Base-by-base conservation (phyloP, 2,329 filamentous ascomycete species). In the Scedosporium boydii region DNA sequence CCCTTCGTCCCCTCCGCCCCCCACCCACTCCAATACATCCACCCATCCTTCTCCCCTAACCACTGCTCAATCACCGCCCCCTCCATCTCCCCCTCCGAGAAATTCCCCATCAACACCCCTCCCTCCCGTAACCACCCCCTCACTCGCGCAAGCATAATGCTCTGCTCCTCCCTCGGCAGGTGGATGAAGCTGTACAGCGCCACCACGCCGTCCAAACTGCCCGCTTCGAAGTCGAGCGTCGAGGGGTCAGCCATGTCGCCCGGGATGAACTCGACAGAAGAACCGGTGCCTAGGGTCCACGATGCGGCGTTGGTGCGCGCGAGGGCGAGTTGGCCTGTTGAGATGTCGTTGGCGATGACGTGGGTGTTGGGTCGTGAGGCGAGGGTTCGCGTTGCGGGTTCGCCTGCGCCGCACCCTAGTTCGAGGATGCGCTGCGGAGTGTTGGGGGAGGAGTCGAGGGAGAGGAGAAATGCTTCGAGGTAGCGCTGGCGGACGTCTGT, bases 101-200 rank as follows among this genome's bases (percentile, higher is more conserved):
- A 79, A 66, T 80, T 83, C 6, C 73, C 75, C 27, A 86, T 74
- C 23, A 85, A 65, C 44, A 72, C 72, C 1, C 82, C 82, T 0
- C 80, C 81, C 0, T 78, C 78, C 65, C 76, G 79, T 44, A 86
- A 68, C 83, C 82, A 86, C 6, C 46, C 53, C 0, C 64, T 66
- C 21, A 83, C 75, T 44, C 76, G 73, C n/a, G 60, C 44, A 23
- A 85, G 66, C 62, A 85, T 73, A 23, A 69, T 69, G 0, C 65
- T 70, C 70, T 85, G 82, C 67, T 85, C 81, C 1, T 71, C 70
- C 5, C 76, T 74, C 1, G 82, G 80, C 4, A 86, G 74, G 66
- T 85, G 83, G 60, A 84, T 78, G 60, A 86, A 69, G 41, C 78
- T 82, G 69, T 83, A 85, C 66, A 85, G 77, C 0, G 72, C 82